Evolutionary conservation across 2,329 filamentous ascomycete genomes (phyloP).

Genomic region (Colletotrichum incanum): DNA sequence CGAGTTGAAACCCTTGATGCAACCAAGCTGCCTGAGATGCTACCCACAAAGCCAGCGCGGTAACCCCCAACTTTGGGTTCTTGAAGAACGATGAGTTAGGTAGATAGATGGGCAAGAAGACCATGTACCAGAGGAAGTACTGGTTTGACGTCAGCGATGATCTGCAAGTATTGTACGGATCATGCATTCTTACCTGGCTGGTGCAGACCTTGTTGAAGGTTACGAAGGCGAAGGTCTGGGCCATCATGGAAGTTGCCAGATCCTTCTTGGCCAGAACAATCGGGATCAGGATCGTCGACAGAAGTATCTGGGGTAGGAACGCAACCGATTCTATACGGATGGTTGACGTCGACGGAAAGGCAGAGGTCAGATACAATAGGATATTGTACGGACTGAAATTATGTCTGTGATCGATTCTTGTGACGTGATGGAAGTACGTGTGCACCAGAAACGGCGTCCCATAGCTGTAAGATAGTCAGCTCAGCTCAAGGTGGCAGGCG

Average conservation of each 20-base stretch:
- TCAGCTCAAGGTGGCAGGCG: background rate
- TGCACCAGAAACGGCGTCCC: constrained; percentile 87
- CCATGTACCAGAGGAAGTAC: constrained; percentile 99
- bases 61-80: constrained; percentile 72
- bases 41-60: constrained; percentile 81
- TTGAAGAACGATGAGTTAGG: constrained; percentile 82
- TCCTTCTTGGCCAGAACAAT: constrained; percentile 85
- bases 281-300: constrained; percentile 84
- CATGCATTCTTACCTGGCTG: constrained; percentile 79
- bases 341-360: constrained; percentile 61
- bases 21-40: constrained; percentile 82
- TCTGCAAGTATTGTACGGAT: constrained; percentile 14
- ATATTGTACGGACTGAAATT: constrained; percentile 99
- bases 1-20: constrained; percentile 81
- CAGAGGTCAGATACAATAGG: constrained; percentile 88
- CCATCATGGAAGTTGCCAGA: constrained; percentile 87
- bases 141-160: constrained; percentile 55
- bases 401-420: constrained; percentile 94
- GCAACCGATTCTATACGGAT: constrained; percentile 82
- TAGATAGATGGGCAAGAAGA: constrained; percentile 93
- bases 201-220: constrained; percentile 99
- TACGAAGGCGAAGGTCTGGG: constrained; percentile 97
- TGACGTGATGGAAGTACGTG: constrained; percentile 94
- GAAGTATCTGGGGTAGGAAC: constrained; percentile 88
- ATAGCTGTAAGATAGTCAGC: constrained; percentile 68